These are phyloP conservation scores for Aeminium ludgeri DNA, from an alignment of 495 filamentous ascomycete genomes.

Conservation along the genomic window DNA sequence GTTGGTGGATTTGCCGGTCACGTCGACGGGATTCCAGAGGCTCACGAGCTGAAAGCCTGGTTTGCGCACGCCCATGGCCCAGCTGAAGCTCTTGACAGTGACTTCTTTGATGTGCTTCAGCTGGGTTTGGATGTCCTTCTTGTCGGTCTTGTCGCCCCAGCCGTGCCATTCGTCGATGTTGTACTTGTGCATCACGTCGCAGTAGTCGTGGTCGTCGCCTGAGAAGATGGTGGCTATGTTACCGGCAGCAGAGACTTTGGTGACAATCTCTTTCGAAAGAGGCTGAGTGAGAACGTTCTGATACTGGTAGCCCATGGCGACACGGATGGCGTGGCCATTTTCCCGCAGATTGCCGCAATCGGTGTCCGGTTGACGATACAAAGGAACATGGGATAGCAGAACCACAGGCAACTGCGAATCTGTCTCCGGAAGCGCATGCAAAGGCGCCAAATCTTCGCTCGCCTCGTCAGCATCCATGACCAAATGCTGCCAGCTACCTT, in stretches of 20 bases:
- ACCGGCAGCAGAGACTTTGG: conserved; percentile 38
- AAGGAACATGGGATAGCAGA: conserved; percentile 78
- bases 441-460: not conserved
- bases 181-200: conserved; percentile 62
- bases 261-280: conserved; percentile 54
- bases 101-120: conserved; percentile 45
- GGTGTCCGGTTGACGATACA: conserved; percentile 63
- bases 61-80: conserved; percentile 88
- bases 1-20: conserved; percentile 37
- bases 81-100: conserved; percentile 83
- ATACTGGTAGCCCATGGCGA: conserved; percentile 77
- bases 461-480: conserved; percentile 7
- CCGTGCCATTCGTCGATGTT: conserved; percentile 16
- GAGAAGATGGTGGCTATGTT: conserved; percentile 72
- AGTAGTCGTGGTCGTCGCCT: conserved; percentile 97
- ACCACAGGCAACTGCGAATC: conserved; percentile 46
- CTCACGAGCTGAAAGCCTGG: conserved; percentile 82
- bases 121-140: conserved; percentile 33
- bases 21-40: conserved; percentile 77
- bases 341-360: conserved; percentile 59
- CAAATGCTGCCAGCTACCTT: conserved; percentile 15
- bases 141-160: conserved; percentile 19
- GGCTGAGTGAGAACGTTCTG: conserved; percentile 73
- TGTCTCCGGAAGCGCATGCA: not conserved
- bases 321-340: conserved; percentile 56